Percentiles rank a stretch among this genome's conserved stretches.
Conservation (phyloP, 1,139 yeast genomes). For the Candida neerlandica region DNA sequence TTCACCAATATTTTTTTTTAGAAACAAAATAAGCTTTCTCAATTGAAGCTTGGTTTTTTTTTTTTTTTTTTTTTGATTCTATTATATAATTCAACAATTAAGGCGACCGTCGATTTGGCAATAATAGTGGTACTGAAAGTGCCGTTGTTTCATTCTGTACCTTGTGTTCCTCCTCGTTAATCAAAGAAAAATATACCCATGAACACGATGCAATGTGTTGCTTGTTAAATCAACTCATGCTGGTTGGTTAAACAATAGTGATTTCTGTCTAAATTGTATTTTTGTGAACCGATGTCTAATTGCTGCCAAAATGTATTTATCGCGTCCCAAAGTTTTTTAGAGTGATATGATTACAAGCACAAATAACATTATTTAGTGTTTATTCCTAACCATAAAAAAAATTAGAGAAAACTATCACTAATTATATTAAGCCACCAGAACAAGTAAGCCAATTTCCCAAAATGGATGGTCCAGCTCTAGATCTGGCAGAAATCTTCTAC, state of each 20-base stretch:
- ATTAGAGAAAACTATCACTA: background rate
- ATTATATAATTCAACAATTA: too few relatives aligned
- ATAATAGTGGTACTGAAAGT: background rate
- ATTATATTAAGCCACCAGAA: background rate
- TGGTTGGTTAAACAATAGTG: background rate
- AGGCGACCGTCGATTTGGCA: background rate
- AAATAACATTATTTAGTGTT: too few relatives aligned
- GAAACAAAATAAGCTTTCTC: too few relatives aligned
- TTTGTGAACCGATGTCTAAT: background rate
- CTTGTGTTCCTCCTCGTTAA: background rate
- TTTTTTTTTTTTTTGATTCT: too few relatives aligned
- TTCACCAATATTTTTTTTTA: too few relatives aligned
- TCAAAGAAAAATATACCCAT: background rate
- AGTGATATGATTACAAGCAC: too few relatives aligned
- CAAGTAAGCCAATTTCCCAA: background rate
- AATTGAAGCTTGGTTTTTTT: too few relatives aligned
- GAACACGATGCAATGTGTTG: background rate
- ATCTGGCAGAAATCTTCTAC: background rate
- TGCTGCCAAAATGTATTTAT: background rate
- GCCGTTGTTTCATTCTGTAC: background rate
- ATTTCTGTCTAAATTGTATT: too few relatives aligned
- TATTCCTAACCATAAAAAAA: background rate
- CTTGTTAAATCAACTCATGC: background rate
- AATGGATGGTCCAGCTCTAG: conserved; percentile 4
- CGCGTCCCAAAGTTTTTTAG: background rate